Evolutionary conservation across 2,329 filamentous ascomycete genomes (phyloP).

Genomic region (Colletotrichum orbiculare): DNA sequence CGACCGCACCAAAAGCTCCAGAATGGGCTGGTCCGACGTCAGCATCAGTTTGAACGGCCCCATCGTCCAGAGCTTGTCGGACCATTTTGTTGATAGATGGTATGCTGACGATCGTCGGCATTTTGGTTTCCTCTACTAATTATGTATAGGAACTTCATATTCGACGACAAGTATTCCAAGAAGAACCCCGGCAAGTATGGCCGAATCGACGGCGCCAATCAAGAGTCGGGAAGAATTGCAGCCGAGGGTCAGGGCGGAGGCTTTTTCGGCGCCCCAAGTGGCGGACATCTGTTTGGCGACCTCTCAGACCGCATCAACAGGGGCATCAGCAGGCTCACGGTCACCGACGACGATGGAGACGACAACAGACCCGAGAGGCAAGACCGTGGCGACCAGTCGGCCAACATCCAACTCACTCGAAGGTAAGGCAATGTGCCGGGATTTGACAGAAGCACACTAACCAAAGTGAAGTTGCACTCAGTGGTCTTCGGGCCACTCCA

Average conservation of each 20-base stretch:
- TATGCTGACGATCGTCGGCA: slow-evolving; percentile 38
- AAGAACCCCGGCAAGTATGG: slow-evolving; percentile 64
- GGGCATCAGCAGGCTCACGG: slow-evolving; percentile 52
- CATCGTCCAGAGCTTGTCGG: slow-evolving; percentile 78
- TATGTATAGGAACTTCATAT: slow-evolving; percentile 79
- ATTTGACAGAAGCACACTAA: slow-evolving; percentile 25
- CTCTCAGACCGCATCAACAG: slow-evolving; percentile 56
- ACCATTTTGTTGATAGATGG: slow-evolving; percentile 88
- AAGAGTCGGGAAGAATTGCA: slow-evolving; percentile 29
- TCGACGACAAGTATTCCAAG: slow-evolving; percentile 78
- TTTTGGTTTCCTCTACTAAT: slow-evolving; percentile 30
- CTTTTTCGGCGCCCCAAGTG: slow-evolving; percentile 32
- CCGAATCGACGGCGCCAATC: slow-evolving; percentile 39
- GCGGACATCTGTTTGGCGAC: slow-evolving; percentile 53
- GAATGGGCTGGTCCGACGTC: slow-evolving; percentile 95
- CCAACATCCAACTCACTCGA: slow-evolving; percentile 62
- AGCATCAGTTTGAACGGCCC: slow-evolving; percentile 80
- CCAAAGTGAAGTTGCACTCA: slow-evolving; percentile 52
- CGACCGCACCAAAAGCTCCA: slow-evolving; percentile 79
- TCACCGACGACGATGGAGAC: slow-evolving; percentile 45
- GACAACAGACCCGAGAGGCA: slow-evolving; percentile 33
- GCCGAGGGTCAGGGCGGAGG: slow-evolving; percentile 33
- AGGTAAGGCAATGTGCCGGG: slow-evolving; percentile 48
- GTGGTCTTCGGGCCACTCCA: slow-evolving; percentile 64
- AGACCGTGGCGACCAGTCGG: slow-evolving; percentile 40